Percentiles rank a stretch among this genome's conserved stretches.
Conservation (phyloP, 2,329 filamentous ascomycete genomes). For the Lachnellula cervina region DNA sequence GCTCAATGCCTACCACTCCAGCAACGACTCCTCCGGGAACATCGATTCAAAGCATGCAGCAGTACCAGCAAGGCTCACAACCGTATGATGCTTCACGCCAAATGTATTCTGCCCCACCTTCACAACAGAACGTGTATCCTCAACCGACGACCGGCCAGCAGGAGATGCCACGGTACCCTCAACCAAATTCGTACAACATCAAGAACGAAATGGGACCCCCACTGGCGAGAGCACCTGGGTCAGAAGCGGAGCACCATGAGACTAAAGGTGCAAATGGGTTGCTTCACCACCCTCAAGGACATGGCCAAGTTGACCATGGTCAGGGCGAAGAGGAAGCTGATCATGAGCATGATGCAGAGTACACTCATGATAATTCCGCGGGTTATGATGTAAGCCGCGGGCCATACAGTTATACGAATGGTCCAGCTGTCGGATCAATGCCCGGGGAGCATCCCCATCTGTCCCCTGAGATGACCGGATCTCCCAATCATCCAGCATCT, state of each 20-base stretch:
- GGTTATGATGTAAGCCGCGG: conserved; percentile 67
- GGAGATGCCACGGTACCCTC: conserved; percentile 64
- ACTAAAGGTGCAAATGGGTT: conserved; percentile 63
- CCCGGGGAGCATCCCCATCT: conserved; percentile 71
- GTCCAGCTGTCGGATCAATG: conserved; percentile 60
- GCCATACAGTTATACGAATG: conserved; percentile 71
- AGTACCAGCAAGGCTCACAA: conserved; percentile 64
- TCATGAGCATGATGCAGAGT: conserved; percentile 76
- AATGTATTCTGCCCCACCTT: conserved; percentile 68
- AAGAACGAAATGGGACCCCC: conserved; percentile 90
- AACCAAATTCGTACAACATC: conserved; percentile 54
- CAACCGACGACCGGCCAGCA: conserved; percentile 55
- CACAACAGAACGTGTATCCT: conserved; percentile 65
- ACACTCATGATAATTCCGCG: conserved; percentile 74
- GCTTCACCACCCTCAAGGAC: conserved; percentile 52
- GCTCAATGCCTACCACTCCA: conserved; percentile 86
- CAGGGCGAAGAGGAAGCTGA: conserved; percentile 63
- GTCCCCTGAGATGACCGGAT: conserved; percentile 76
- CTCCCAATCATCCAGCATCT: conserved; percentile 74
- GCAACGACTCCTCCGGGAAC: conserved; percentile 83
- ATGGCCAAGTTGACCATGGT: conserved; percentile 49
- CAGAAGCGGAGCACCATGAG: conserved; percentile 56
- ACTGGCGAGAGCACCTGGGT: conserved; percentile 53
- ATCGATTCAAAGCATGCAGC: conserved; percentile 70
- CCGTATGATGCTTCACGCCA: conserved; percentile 72